phyloP scores from a whole-genome alignment of 495 filamentous ascomycete genomes.

The Cryomyces minteri region DNA sequence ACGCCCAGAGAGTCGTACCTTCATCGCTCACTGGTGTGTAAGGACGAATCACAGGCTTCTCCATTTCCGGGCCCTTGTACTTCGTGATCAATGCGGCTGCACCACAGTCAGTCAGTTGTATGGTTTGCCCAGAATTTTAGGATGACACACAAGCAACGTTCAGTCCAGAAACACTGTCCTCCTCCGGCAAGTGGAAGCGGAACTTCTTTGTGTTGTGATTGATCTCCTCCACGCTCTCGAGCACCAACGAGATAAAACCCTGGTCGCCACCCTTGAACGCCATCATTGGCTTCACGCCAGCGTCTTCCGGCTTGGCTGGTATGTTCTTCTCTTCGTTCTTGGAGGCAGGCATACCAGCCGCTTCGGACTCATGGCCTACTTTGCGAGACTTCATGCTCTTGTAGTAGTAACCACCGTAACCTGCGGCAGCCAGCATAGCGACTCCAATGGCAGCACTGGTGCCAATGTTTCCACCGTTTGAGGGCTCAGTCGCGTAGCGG shows the following conservation, averaged over 20 bases:
- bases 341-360: slow-evolving; percentile 3
- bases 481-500: slow-evolving; percentile 20
- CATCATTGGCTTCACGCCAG: slow-evolving; percentile 17
- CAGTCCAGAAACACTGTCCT: slow-evolving; percentile 67
- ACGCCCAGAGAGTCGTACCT: slow-evolving; percentile 22
- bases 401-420: slow-evolving; percentile 15
- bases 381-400: slow-evolving; percentile 1
- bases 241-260: slow-evolving; percentile 63
- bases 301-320: slow-evolving; percentile 1
- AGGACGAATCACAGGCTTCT: slow-evolving; percentile 73
- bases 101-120: slow-evolving; percentile 1
- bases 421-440: slow-evolving; percentile 8
- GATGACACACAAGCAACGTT: slow-evolving; percentile 43
- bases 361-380: slow-evolving; percentile 1
- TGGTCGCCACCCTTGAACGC: slow-evolving; percentile 74
- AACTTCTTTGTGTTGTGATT: slow-evolving; percentile 84
- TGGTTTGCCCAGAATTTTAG: background rate
- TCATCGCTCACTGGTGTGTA: slow-evolving; percentile 88
- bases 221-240: slow-evolving; percentile 57
- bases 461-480: slow-evolving; percentile 9
- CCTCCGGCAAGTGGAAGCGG: slow-evolving; percentile 67
- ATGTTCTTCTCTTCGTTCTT: slow-evolving; percentile 10
- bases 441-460: slow-evolving; percentile 5
- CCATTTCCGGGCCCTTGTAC: slow-evolving; percentile 55
- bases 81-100: slow-evolving; percentile 67